phyloP scores from a whole-genome alignment of 305 asterid species.

The Solanum hybrid region DNA sequence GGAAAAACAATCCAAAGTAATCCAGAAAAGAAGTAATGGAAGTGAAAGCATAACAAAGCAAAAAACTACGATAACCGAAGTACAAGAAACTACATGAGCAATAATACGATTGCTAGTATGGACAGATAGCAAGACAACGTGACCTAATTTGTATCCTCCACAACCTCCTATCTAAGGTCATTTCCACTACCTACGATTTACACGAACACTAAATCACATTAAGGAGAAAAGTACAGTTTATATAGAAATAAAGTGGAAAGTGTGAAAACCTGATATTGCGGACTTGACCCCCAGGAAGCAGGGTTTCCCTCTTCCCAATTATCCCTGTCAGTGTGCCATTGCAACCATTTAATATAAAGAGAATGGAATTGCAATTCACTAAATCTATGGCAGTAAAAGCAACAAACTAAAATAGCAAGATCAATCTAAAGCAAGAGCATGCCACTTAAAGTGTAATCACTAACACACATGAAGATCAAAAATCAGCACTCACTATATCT shows the following conservation, averaged over 20 bases:
- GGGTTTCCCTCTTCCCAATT: slow-evolving; percentile 98
- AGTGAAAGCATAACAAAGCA: not conserved
- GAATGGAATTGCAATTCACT: not conserved
- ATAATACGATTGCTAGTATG: not conserved
- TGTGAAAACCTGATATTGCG: slow-evolving; percentile 71
- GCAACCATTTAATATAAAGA: not conserved
- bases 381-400: not conserved
- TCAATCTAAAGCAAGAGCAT: not conserved
- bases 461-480: not conserved
- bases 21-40: not conserved
- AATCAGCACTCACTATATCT: not conserved
- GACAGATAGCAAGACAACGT: not conserved
- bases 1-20: not conserved
- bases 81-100: not conserved
- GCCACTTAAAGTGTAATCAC: not conserved
- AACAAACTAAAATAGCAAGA: not conserved
- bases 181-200: not conserved
- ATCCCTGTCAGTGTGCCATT: slow-evolving; percentile 43
- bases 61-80: not conserved
- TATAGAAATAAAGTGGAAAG: not conserved
- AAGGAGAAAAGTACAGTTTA: not conserved
- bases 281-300: slow-evolving; percentile 94
- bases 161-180: not conserved
- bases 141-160: not conserved
- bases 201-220: not conserved